Conservation (phyloP, 768 basidiomycete genomes). For the Daedaleopsis nitida region DNA sequence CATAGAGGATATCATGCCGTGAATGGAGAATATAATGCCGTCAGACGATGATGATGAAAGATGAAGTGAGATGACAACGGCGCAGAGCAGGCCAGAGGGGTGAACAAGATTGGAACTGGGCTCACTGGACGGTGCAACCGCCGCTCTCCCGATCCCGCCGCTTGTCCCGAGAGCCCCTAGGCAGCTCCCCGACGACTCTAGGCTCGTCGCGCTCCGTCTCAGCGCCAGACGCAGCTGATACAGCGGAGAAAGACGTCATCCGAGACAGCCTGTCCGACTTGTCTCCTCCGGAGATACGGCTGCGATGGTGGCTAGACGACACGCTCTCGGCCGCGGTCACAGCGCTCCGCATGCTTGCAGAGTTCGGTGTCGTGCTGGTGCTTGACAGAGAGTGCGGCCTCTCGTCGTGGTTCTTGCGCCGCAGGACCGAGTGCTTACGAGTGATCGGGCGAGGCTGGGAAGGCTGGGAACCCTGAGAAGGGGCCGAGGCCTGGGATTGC, state of each 20-base stretch:
- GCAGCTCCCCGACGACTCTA: slow-evolving; percentile 39
- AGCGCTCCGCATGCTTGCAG: slow-evolving; percentile 57
- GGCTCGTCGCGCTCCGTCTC: slow-evolving; percentile 29
- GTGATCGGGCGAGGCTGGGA: slow-evolving; percentile 26
- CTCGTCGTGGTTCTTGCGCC: slow-evolving; percentile 41
- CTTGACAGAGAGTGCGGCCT: slow-evolving; percentile 63
- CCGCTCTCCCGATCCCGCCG: slow-evolving; percentile 36
- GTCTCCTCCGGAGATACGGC: slow-evolving; percentile 27
- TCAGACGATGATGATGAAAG: not conserved
- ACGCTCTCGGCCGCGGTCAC: slow-evolving; percentile 51
- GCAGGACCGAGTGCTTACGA: slow-evolving; percentile 39
- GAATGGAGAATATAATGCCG: slow-evolving; percentile 11
- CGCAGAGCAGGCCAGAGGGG: not conserved
- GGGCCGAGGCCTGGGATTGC: slow-evolving; percentile 9
- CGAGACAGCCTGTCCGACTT: slow-evolving; percentile 36
- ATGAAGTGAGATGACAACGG: not conserved
- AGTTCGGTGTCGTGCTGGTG: slow-evolving; percentile 54
- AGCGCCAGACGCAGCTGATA: slow-evolving; percentile 29
- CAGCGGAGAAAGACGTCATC: slow-evolving; percentile 36
- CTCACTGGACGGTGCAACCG: slow-evolving; percentile 52
- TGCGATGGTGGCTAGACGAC: slow-evolving; percentile 35
- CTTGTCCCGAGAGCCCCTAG: slow-evolving; percentile 34
- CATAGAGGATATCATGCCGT: slow-evolving; percentile 21
- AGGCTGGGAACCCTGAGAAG: slow-evolving; percentile 38
- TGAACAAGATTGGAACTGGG: not conserved